phyloP scores from a whole-genome alignment of 192 early-diverging fungal species.

The Haplosporangium gracile region DNA sequence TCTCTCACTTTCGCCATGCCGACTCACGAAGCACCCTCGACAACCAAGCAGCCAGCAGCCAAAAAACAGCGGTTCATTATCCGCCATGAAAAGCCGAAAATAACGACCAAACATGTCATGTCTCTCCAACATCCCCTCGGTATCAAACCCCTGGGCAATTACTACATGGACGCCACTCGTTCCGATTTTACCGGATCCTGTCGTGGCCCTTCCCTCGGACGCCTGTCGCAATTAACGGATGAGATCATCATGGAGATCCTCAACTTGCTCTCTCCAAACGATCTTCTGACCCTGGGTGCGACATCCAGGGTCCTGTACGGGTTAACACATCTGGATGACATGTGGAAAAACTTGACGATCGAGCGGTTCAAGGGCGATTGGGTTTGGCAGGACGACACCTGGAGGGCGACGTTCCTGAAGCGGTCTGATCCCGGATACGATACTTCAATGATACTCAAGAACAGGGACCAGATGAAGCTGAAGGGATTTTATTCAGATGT shows the following conservation, averaged over 20 bases:
- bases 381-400: constrained; percentile 61
- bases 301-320: constrained; percentile 66
- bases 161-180: constrained; percentile 61
- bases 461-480: constrained; percentile 52
- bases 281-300: constrained; percentile 59
- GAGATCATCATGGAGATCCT: constrained; percentile 67
- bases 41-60: constrained; percentile 18
- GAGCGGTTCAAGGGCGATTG: constrained; percentile 66
- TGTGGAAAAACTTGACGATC: constrained; percentile 69
- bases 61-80: constrained; percentile 53
- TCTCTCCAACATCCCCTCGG: constrained; percentile 64
- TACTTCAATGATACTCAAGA: constrained; percentile 25
- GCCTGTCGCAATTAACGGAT: constrained; percentile 61
- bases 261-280: constrained; percentile 35
- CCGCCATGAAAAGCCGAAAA: constrained; percentile 49
- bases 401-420: constrained; percentile 69
- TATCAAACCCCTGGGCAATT: constrained; percentile 74
- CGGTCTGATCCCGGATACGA: constrained; percentile 36
- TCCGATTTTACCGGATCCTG: constrained; percentile 45
- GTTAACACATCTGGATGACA: constrained; percentile 67
- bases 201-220: constrained; percentile 62
- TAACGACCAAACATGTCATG: constrained; percentile 52
- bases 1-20: constrained; percentile 22
- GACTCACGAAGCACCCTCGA: constrained; percentile 36
- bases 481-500: constrained; percentile 72